Percentiles rank a stretch among this genome's conserved stretches.
Evolutionary conservation across 345 rosid genomes (phyloP).

Genomic region (Melaleuca alternifolia): DNA sequence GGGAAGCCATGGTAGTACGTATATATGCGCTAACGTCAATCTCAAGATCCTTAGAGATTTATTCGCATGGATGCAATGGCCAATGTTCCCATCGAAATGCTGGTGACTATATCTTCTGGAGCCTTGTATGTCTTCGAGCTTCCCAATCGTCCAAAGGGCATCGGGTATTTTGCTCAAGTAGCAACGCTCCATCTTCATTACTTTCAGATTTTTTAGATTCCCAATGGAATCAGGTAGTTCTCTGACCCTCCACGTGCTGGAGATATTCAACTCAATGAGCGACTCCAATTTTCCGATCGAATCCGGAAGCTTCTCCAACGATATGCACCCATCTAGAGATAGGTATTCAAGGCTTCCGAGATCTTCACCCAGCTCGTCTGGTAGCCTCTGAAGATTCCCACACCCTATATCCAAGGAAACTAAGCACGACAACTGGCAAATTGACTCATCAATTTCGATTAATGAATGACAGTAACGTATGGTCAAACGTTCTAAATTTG

Average conservation of each 20-base stretch:
- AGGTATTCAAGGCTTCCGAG: not conserved
- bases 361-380: not conserved
- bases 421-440: not conserved
- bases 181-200: fast-evolving
- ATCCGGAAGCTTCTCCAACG: not conserved
- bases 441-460: not conserved
- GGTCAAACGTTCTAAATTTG: not conserved
- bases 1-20: not conserved
- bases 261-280: not conserved
- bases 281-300: not conserved
- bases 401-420: not conserved
- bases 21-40: not conserved
- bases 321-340: not conserved
- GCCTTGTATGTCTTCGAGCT: not conserved
- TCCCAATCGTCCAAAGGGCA: fast-evolving
- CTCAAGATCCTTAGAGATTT: no score
- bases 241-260: fast-evolving
- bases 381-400: not conserved
- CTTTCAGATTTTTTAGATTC: not conserved
- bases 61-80: no score
- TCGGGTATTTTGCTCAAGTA: fast-evolving
- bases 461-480: not conserved
- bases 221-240: not conserved
- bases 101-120: not conserved
- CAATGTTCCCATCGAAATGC: not conserved